Evolutionary conservation across 306 rosid genomes (phyloP), one percentile per base, ranked within the genome.

Genomic region (Macrotyloma uniflorum): DNA sequence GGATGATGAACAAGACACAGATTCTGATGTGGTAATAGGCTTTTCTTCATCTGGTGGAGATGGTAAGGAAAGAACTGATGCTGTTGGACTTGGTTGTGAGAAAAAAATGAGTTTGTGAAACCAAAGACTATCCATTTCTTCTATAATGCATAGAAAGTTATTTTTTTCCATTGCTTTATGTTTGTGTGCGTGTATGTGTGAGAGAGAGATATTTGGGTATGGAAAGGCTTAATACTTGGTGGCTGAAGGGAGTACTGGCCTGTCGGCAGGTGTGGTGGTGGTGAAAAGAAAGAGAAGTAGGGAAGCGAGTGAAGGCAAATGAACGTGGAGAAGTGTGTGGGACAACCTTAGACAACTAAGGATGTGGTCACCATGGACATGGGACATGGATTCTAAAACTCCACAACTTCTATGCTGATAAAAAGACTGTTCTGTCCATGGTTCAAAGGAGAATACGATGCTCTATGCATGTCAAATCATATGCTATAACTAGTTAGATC

Each of bases 121-220:
- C 98, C 98, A 94, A 32, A 91, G 96, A 28, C 74, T 74, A 70
- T 94, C 94, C 92, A 94, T 91, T 81, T 90, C 85, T 35, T 72
- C 92, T 33, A 91, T 28, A 63, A 87, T 79, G 70, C 84, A 79
- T 36, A 57, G 38, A 63, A 51, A 36, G 55, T 40, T 70, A 54
- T 82, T 71, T 70, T 78, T 80, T 42, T 87, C 91, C 98, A 91
- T 91, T 75, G 55, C n/a, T 8, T 53, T 40, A 19, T 53, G 76
- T 64, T 49, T 58, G 46, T 51, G 78, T 49, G 33, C 26, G 51
- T 30, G 13, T 8, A 11, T 7, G 13, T 0, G 46, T 5, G 47
- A 42, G 46, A 42, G 46, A 42, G 47, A 11, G 16, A 11, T 11
- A 42, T 79, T 70, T 69, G 35, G 49, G 71, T 38, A 76, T 54